phyloP scores from a whole-genome alignment of 2,329 filamentous ascomycete genomes.

The Ascochyta pisi region DNA sequence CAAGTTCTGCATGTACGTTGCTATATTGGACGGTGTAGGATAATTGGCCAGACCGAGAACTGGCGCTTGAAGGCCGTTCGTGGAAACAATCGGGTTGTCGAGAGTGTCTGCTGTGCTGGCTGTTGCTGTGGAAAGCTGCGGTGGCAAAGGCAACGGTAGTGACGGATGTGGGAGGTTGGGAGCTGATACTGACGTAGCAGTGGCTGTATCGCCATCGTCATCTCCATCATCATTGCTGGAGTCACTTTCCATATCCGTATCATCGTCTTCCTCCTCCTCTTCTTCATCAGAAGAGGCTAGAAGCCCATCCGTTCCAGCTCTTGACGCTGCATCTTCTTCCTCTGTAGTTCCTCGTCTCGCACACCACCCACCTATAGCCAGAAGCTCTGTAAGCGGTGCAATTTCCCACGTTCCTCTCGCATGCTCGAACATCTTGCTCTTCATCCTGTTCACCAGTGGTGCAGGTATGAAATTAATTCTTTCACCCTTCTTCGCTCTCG shows the following conservation, averaged over 20 bases:
- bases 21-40: conserved; percentile 4
- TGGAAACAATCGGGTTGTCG: neutral
- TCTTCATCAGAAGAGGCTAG: neutral
- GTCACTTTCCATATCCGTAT: conserved; percentile 2
- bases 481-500: conserved; percentile 2
- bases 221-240: conserved; percentile 5
- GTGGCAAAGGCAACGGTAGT: neutral
- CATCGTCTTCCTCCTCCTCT: conserved; percentile 4
- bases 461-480: conserved; percentile 27
- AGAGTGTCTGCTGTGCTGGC: neutral
- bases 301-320: neutral
- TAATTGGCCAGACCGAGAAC: neutral
- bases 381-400: neutral
- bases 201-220: neutral
- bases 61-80: neutral
- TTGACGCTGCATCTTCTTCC: neutral
- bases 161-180: neutral
- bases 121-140: neutral
- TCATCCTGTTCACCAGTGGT: conserved; percentile 29
- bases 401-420: neutral
- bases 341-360: neutral
- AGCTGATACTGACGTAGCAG: neutral
- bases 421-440: conserved; percentile 28
- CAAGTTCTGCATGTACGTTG: conserved; percentile 20
- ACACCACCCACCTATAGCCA: neutral